Conservation (phyloP, 345 rosid species). For the Eucalyptus dawsonii region DNA sequence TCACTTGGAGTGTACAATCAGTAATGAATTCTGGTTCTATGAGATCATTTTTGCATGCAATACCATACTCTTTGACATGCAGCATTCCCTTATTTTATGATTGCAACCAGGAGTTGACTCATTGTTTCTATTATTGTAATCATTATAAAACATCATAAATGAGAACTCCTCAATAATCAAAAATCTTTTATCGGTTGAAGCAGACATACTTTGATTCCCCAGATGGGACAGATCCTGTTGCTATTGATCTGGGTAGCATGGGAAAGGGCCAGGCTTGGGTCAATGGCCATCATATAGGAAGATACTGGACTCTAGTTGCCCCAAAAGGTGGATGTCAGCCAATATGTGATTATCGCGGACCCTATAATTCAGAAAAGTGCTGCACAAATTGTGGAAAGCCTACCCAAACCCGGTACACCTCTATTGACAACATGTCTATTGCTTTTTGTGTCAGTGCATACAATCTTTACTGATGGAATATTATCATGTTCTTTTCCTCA, state of each 20-base stretch:
- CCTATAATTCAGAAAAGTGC: constrained; percentile 70
- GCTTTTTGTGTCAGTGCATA: background rate
- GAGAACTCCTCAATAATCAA: background rate
- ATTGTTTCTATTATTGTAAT: background rate
- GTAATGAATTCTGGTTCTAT: background rate
- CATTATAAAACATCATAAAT: background rate
- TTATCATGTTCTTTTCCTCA: background rate
- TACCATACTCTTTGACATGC: background rate
- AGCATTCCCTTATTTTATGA: background rate
- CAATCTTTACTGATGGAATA: background rate
- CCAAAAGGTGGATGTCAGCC: constrained; percentile 57
- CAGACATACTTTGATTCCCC: constrained; percentile 74
- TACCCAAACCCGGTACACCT: constrained; percentile 68
- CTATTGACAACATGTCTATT: background rate
- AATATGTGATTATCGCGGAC: constrained; percentile 76
- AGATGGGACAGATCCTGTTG: constrained; percentile 71
- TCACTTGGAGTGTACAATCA: background rate
- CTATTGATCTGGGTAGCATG: constrained; percentile 91
- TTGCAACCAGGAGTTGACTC: background rate
- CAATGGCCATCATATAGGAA: constrained; percentile 85
- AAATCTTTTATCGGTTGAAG: background rate
- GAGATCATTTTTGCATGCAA: background rate
- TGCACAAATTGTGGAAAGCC: constrained; percentile 84
- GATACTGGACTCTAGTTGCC: constrained; percentile 73
- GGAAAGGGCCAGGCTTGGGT: constrained; percentile 99